Evolutionary conservation across 495 filamentous ascomycete species (phyloP).

Genomic region (Hypoxylon trugodes): DNA sequence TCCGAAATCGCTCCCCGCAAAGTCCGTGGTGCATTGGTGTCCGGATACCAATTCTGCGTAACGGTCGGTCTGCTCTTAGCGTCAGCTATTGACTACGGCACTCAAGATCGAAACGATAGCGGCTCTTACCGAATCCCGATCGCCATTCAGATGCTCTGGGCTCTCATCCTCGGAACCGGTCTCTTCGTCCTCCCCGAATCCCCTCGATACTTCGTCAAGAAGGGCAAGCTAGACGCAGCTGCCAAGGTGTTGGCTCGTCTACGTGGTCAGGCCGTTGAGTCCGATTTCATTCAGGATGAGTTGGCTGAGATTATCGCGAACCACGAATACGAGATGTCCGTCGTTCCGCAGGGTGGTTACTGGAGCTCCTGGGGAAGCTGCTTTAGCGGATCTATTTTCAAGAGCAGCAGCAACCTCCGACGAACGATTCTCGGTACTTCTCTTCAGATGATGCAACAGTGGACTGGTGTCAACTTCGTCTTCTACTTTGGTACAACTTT

Average conservation of each 20-base stretch:
- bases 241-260: slow-evolving; percentile 69
- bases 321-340: slow-evolving; percentile 77
- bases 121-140: slow-evolving; percentile 79
- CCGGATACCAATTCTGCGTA: slow-evolving; percentile 80
- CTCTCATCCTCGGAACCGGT: slow-evolving; percentile 68
- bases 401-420: slow-evolving; percentile 67
- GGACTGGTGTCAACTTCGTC: slow-evolving; percentile 53
- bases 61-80: slow-evolving; percentile 77
- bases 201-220: slow-evolving; percentile 82
- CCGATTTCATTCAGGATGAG: slow-evolving; percentile 72
- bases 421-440: slow-evolving; percentile 79
- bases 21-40: slow-evolving; percentile 77
- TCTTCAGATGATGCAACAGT: slow-evolving; percentile 79
- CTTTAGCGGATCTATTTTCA: slow-evolving; percentile 66
- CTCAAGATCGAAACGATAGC: slow-evolving; percentile 66
- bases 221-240: slow-evolving; percentile 69
- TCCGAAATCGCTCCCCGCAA: slow-evolving; percentile 73
- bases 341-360: slow-evolving; percentile 71
- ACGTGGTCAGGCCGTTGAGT: slow-evolving; percentile 70
- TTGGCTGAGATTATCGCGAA: slow-evolving; percentile 84
- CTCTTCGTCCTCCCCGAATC: slow-evolving; percentile 76
- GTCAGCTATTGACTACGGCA: slow-evolving; percentile 75
- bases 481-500: slow-evolving; percentile 76
- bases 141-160: slow-evolving; percentile 74
- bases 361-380: slow-evolving; percentile 73